Evolutionary conservation across 768 basidiomycete genomes (phyloP), one percentile per base, ranked within the genome.

Genomic region (Mycena galericulata): DNA sequence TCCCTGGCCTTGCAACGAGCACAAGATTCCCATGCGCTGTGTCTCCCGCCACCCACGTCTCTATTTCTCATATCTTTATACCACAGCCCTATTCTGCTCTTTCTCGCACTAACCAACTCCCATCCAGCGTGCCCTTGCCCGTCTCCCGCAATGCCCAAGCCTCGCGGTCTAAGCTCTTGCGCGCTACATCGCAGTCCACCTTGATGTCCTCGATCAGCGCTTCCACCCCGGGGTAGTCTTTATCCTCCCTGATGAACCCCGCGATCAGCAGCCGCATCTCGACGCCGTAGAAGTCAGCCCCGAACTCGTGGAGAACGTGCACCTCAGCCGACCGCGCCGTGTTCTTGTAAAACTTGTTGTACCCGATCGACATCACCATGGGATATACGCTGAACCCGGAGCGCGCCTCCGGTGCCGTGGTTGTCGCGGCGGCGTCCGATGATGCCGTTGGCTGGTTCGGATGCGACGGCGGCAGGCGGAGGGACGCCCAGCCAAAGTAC

Each of bases 301-400:
- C 71, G 69, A 78, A 76, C 36, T 73, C 55, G 72, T 76, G 73
- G 58, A 78, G 75, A 8, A 78, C 41, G 68, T 78, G 75, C 71
- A 70, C 75, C 73, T 76, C 77, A 22, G 73, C 75, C 68, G 75
- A 75, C 67, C 69, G 75, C 71, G 11, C 53, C 59, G 59, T 73
- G 75, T 78, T 78, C 47, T 74, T 61, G 73, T 67, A 78, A 46
- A 75, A 70, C 34, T 14, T 14, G 72, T 75, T 76, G 72, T 68
- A 73, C 62, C 73, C 71, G 72, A 78, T 78, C 62, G 75, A 77
- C 75, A 77, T 76, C 50, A 77, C 76, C 76, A 77, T 77, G 65
- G 76, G 74, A 68, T 75, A 76, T 63, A 75, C 32, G 65, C 61
- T 75, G 73, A 73, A 74, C 34, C 34, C 34, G 34, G 34, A 36